Conservation (phyloP, 805 yeast genomes). For the Cyberlindnera americana region DNA sequence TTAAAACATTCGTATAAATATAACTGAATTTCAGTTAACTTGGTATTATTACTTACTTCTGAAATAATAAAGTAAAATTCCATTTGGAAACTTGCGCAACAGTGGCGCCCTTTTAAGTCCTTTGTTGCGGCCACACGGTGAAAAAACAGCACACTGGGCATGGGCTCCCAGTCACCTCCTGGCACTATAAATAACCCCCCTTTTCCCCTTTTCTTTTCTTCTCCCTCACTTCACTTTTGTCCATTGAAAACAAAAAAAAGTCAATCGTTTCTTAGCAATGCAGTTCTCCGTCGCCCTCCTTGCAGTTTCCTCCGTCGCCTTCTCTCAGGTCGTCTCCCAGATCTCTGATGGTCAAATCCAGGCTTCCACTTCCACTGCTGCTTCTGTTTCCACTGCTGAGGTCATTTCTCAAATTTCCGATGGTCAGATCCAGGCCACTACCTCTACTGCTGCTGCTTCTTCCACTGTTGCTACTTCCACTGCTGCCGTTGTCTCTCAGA, state of each 20-base stretch:
- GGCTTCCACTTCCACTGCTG: slow-evolving; percentile 11
- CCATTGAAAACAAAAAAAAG: neutral
- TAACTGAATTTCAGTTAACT: too few species aligned
- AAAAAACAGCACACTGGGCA: too few species aligned
- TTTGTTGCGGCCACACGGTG: too few species aligned
- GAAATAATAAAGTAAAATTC: too few species aligned
- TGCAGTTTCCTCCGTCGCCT: slow-evolving; percentile 20
- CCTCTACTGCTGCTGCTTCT: slow-evolving; percentile 32
- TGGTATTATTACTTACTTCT: too few species aligned
- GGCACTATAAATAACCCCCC: too few species aligned
- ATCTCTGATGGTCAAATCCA: slow-evolving; percentile 46
- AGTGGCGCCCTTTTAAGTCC: too few species aligned
- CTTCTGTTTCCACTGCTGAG: slow-evolving; percentile 22
- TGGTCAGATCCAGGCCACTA: slow-evolving; percentile 32
- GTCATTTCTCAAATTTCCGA: slow-evolving; percentile 29
- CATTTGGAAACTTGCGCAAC: too few species aligned
- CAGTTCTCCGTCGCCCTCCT: slow-evolving; percentile 20
- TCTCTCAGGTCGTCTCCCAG: slow-evolving; percentile 32
- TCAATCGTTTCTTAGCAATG: slow-evolving; percentile 14
- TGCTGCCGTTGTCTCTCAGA: slow-evolving; percentile 46
- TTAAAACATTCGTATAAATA: too few species aligned
- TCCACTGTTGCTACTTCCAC: slow-evolving; percentile 30
- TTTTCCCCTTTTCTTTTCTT: neutral
- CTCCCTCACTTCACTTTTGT: neutral
- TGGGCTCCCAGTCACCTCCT: too few species aligned